phyloP scores from a whole-genome alignment of 208 protist genomes.

The Leishmania martiniquensis region DNA sequence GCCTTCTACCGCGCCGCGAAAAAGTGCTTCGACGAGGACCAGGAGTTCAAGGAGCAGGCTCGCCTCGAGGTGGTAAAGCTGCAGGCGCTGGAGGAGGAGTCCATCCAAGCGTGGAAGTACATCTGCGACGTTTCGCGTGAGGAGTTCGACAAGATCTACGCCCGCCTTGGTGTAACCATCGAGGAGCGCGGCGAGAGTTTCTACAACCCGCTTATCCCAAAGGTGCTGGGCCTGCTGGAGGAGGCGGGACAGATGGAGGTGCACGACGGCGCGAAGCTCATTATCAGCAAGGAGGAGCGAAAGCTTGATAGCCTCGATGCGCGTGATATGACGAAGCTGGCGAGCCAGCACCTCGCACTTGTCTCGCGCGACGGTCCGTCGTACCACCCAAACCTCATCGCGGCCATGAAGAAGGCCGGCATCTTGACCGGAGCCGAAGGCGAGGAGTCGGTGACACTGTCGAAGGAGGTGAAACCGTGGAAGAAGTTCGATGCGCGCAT shows the following conservation, averaged over 20 bases:
- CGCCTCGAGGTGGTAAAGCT: slow-evolving; percentile 93
- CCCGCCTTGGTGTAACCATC: slow-evolving; percentile 83
- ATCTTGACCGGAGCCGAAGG: slow-evolving; percentile 77
- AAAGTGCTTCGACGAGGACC: slow-evolving; percentile 94
- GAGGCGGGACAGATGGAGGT: slow-evolving; percentile 77
- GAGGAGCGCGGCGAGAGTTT: slow-evolving; percentile 96
- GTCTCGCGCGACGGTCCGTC: slow-evolving; percentile 52
- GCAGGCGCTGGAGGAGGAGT: slow-evolving; percentile 80
- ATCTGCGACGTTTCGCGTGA: slow-evolving; percentile 94
- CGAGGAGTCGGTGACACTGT: slow-evolving; percentile 74
- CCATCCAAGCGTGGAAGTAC: slow-evolving; percentile 89
- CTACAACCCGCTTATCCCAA: slow-evolving; percentile 94
- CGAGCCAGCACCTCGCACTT: slow-evolving; percentile 70
- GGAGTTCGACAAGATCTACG: slow-evolving; percentile 95
- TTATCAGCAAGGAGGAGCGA: slow-evolving; percentile 77
- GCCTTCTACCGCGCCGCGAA: slow-evolving; percentile 96
- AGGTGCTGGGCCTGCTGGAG: slow-evolving; percentile 81
- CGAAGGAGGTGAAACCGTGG: slow-evolving; percentile 89
- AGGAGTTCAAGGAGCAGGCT: slow-evolving; percentile 92
- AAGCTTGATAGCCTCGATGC: slow-evolving; percentile 57
- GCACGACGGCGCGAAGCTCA: slow-evolving; percentile 90
- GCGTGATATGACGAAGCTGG: slow-evolving; percentile 86
- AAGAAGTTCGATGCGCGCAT: slow-evolving; percentile 82
- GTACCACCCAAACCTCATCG: slow-evolving; percentile 81
- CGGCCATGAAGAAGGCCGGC: slow-evolving; percentile 75